A percentile compares a stretch with the other conserved stretches of the same genome.
These are phyloP conservation scores for Hyphopichia khmerensis DNA, from an alignment of 1,139 yeast genomes.

Conservation along the genomic window DNA sequence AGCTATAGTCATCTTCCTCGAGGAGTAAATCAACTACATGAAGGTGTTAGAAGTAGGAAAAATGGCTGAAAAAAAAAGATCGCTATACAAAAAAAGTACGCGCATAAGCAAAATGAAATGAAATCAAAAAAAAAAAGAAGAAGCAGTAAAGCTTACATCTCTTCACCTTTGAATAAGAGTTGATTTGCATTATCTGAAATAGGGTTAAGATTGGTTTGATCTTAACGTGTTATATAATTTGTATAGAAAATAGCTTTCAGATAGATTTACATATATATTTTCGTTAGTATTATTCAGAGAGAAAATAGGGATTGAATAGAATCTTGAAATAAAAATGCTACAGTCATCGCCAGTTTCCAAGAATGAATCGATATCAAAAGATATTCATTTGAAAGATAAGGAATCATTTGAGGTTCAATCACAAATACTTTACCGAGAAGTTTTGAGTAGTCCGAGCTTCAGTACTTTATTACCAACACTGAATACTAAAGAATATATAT, in stretches of 20 bases:
- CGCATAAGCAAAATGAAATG: neutral
- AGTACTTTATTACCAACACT: neutral
- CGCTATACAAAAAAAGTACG: neutral
- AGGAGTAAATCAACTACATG: neutral
- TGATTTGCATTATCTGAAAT: too few species aligned
- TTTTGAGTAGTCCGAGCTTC: neutral
- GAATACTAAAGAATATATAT: neutral
- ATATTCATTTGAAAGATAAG: conserved; percentile 3
- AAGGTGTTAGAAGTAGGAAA: neutral
- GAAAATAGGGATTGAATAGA: too few species aligned
- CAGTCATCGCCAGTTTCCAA: conserved; percentile 1
- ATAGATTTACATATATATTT: too few species aligned
- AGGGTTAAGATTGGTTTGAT: too few species aligned
- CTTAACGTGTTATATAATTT: too few species aligned
- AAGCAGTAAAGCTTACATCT: too few species aligned
- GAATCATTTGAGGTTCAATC: neutral
- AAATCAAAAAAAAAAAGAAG: neutral
- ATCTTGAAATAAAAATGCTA: too few species aligned
- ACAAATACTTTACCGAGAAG: neutral
- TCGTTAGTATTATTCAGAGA: too few species aligned
- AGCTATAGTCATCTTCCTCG: conserved; percentile 3
- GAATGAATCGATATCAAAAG: too few species aligned
- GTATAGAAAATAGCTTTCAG: too few species aligned
- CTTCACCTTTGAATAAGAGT: too few species aligned
- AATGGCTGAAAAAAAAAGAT: neutral